phyloP scores from a whole-genome alignment of 495 filamentous ascomycete species.

The Neurospora sp. region DNA sequence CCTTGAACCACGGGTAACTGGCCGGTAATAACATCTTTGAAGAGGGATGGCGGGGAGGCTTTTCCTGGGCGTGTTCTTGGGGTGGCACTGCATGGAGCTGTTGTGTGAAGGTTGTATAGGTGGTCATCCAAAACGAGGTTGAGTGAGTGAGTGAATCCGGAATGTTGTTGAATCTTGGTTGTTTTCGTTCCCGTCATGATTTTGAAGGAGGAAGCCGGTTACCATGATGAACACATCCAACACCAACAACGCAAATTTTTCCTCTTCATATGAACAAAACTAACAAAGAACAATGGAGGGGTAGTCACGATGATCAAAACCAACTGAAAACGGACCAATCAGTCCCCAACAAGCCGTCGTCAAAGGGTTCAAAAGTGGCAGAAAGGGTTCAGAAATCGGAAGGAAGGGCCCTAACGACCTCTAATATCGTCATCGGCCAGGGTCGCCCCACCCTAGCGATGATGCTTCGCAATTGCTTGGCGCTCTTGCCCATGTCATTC shows the following conservation, averaged over 20 bases:
- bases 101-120: background rate
- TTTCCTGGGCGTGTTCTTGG: background rate
- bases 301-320: background rate
- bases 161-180: background rate
- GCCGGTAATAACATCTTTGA: background rate
- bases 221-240: background rate
- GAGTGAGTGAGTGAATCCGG: background rate
- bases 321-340: background rate
- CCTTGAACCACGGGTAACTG: background rate
- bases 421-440: background rate
- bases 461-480: background rate
- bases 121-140: background rate
- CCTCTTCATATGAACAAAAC: background rate
- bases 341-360: background rate
- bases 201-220: background rate
- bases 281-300: background rate
- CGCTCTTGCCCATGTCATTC: background rate
- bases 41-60: background rate
- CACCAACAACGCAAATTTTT: background rate
- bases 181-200: background rate
- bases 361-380: background rate
- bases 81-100: background rate
- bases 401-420: background rate
- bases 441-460: background rate
- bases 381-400: background rate